Evolutionary conservation across 495 filamentous ascomycete genomes (phyloP).

Genomic region (Aspergillus affinis): DNA sequence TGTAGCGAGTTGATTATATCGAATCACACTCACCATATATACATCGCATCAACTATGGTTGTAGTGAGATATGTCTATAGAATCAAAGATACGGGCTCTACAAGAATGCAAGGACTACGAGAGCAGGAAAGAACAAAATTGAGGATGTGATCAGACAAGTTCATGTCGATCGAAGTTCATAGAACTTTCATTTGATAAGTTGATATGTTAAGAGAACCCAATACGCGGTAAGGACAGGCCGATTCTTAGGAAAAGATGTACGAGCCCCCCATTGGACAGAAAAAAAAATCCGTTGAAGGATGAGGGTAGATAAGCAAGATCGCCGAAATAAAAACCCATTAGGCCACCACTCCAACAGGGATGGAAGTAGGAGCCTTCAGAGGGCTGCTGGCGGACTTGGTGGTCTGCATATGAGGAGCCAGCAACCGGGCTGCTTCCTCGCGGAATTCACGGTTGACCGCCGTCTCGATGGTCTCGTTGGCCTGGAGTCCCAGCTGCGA

Average conservation of each 20-base stretch:
- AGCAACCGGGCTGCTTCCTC: slow-evolving; percentile 19
- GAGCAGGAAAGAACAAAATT: not conserved
- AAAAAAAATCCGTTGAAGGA: too few species aligned
- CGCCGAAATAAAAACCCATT: slow-evolving; percentile 3
- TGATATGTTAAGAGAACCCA: slow-evolving; percentile 3
- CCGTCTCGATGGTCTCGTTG: slow-evolving; percentile 34
- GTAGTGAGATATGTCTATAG: too few species aligned
- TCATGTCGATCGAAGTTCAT: not conserved
- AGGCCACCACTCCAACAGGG: slow-evolving; percentile 38
- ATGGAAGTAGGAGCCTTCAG: slow-evolving; percentile 27
- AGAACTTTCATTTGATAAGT: not conserved
- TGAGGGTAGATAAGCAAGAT: not conserved
- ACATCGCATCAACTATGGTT: too few species aligned
- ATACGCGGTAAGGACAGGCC: slow-evolving; percentile 19
- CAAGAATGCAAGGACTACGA: not conserved
- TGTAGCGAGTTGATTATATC: not conserved
- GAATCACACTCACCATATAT: too few species aligned
- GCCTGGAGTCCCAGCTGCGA: slow-evolving; percentile 73
- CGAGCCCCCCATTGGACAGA: not conserved
- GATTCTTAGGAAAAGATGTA: slow-evolving; percentile 11
- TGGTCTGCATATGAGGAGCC: slow-evolving; percentile 31
- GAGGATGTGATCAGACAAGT: not conserved
- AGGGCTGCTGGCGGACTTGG: slow-evolving; percentile 23
- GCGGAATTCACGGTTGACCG: slow-evolving; percentile 41
- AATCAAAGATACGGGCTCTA: too few species aligned